Conservation (phyloP, 2,329 filamentous ascomycete genomes). For the Lanzia echinophila region DNA sequence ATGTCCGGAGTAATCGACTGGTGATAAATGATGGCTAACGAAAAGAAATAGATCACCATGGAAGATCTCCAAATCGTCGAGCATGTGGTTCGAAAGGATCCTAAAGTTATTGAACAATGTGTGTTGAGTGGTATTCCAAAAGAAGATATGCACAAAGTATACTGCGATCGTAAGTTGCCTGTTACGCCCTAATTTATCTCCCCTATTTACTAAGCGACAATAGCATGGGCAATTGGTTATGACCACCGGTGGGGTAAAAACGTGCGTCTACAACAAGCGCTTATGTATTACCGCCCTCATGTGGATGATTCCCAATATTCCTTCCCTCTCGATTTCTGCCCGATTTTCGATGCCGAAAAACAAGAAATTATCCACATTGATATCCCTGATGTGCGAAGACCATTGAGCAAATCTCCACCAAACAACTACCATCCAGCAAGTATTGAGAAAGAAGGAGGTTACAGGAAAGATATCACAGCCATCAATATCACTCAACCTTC, state of each 20-base stretch:
- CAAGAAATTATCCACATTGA: conserved; percentile 46
- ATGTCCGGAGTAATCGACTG: background rate
- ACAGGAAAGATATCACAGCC: conserved; percentile 72
- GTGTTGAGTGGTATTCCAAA: conserved; percentile 71
- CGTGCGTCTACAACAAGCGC: conserved; percentile 77
- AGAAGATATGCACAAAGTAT: conserved; percentile 90
- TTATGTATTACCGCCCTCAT: conserved; percentile 92
- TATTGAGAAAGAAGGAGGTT: conserved; percentile 68
- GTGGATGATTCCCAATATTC: conserved; percentile 84
- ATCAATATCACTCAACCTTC: conserved; percentile 84
- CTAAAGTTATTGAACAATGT: conserved; percentile 87
- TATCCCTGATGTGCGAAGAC: conserved; percentile 69
- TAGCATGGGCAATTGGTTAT: conserved; percentile 88
- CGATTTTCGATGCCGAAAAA: conserved; percentile 85
- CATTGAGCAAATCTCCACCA: conserved; percentile 62
- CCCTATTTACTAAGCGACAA: conserved; percentile 15
- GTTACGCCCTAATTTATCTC: background rate
- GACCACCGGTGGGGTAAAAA: conserved; percentile 80
- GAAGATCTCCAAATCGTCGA: conserved; percentile 83
- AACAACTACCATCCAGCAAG: conserved; percentile 75
- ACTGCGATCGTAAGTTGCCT: conserved; percentile 68
- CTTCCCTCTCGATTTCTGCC: conserved; percentile 88
- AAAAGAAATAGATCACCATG: conserved; percentile 64
- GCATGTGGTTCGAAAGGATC: conserved; percentile 65
- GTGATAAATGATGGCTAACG: conserved; percentile 12